phyloP scores from a whole-genome alignment of 2,329 filamentous ascomycete species.

The Monascus ruber region DNA sequence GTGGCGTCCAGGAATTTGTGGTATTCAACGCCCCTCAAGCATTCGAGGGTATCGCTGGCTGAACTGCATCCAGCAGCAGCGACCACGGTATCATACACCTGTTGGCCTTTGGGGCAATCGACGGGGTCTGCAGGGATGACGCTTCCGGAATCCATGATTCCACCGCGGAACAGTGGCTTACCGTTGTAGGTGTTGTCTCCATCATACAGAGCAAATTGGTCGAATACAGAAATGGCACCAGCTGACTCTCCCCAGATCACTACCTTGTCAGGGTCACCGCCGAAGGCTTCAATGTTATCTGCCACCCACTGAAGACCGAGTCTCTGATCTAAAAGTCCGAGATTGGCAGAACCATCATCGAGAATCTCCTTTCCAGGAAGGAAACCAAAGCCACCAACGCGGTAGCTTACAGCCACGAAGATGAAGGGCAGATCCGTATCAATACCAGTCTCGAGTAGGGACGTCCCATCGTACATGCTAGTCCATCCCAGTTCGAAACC shows the following conservation, averaged over 20 bases:
- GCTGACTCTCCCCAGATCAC: slow-evolving; percentile 70
- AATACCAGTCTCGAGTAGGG: slow-evolving; percentile 28
- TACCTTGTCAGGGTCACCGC: slow-evolving; percentile 66
- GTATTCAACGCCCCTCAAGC: slow-evolving; percentile 38
- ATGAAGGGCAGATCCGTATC: slow-evolving; percentile 52
- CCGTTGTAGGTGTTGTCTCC: slow-evolving; percentile 66
- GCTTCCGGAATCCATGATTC: slow-evolving; percentile 66
- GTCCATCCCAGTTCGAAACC: slow-evolving; percentile 40
- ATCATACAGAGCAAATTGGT: slow-evolving; percentile 64
- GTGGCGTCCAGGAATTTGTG: slow-evolving; percentile 46
- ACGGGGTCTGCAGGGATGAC: slow-evolving; percentile 51
- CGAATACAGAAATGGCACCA: slow-evolving; percentile 59
- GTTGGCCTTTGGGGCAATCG: slow-evolving; percentile 55
- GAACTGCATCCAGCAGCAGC: slow-evolving; percentile 34
- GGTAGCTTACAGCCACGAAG: slow-evolving; percentile 69
- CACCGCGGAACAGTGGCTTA: slow-evolving; percentile 61
- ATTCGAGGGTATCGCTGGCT: slow-evolving; percentile 34
- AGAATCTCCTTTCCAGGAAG: slow-evolving; percentile 57
- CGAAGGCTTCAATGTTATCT: slow-evolving; percentile 66
- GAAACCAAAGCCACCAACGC: slow-evolving; percentile 64
- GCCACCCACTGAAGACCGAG: slow-evolving; percentile 64
- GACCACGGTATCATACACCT: slow-evolving; percentile 39
- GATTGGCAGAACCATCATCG: slow-evolving; percentile 55
- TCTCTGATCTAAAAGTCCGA: slow-evolving; percentile 62
- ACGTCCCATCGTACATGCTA: slow-evolving; percentile 23